Conservation (phyloP, 116 monocot species). For the Dioscorea cayenensis region DNA sequence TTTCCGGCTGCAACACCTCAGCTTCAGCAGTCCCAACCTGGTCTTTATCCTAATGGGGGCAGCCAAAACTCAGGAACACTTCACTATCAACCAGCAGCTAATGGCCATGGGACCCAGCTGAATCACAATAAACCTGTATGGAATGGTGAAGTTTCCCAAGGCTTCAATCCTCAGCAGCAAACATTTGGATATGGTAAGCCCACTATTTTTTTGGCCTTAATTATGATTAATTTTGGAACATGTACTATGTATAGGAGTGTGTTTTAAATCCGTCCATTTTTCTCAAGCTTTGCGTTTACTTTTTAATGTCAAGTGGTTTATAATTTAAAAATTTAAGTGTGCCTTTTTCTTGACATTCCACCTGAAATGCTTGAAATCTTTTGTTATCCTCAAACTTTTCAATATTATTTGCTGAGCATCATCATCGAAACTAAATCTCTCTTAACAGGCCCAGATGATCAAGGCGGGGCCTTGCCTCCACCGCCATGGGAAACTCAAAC, state of each 20-base stretch:
- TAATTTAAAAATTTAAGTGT: too few species aligned
- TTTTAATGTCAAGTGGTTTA: too few species aligned
- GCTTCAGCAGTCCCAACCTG: conserved; percentile 15
- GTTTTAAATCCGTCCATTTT: neutral
- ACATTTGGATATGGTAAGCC: conserved; percentile 48
- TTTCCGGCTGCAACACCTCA: conserved; percentile 5
- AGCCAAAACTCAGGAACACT: conserved; percentile 15
- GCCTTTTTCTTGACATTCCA: too few species aligned
- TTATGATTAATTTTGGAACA: neutral
- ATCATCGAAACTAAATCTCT: neutral
- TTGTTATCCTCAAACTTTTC: too few species aligned
- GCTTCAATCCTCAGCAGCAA: conserved; percentile 29
- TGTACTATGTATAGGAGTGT: neutral
- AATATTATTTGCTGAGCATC: neutral
- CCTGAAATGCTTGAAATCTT: too few species aligned
- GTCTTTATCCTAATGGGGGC: conserved; percentile 43
- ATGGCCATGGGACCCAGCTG: conserved; percentile 28
- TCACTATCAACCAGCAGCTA: conserved; percentile 25
- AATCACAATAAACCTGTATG: conserved; percentile 34
- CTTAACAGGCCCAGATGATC: conserved; percentile 33
- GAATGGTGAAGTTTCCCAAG: conserved; percentile 39
- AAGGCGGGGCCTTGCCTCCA: conserved; percentile 61
- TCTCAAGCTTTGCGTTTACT: too few species aligned
- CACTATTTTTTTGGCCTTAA: neutral
- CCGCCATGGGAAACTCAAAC: conserved; percentile 88